These are phyloP conservation scores for Pleurotus cornucopiae DNA, from an alignment of 768 basidiomycete genomes.

Conservation along the genomic window DNA sequence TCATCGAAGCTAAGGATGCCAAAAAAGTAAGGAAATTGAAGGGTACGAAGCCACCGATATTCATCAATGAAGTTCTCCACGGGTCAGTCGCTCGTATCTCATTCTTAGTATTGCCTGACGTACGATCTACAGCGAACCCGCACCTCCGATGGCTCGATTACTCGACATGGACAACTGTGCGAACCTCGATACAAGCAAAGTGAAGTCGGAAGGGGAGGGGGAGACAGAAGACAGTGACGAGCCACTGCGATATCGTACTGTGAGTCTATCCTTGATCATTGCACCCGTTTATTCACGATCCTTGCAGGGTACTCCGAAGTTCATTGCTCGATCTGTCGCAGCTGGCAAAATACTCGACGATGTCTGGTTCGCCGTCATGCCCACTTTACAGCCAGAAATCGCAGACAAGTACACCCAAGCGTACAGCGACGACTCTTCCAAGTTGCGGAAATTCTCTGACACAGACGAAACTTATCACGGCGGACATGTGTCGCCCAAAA, in stretches of 20 bases:
- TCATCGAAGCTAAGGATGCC: neutral
- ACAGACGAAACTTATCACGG: too few relatives aligned
- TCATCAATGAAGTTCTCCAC: neutral
- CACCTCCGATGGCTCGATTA: neutral
- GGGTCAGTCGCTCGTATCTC: neutral
- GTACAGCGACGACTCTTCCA: too few relatives aligned
- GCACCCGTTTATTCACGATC: neutral
- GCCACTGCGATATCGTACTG: neutral
- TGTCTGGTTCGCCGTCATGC: neutral
- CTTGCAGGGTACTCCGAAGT: slow-evolving; percentile 1
- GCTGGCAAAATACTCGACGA: neutral
- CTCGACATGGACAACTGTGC: neutral
- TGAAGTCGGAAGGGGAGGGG: neutral
- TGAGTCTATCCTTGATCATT: neutral
- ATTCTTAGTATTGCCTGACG: neutral
- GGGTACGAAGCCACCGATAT: neutral
- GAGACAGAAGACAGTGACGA: neutral
- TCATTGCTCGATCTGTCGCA: slow-evolving; percentile 8
- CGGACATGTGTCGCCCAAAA: too few relatives aligned
- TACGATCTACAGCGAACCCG: neutral
- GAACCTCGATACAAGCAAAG: too few relatives aligned
- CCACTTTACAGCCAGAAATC: neutral
- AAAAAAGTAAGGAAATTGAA: neutral
- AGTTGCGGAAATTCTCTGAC: too few relatives aligned
- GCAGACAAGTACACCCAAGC: too few relatives aligned